A percentile compares a stretch with the other conserved stretches of the same genome.
Conservation (phyloP, 2,329 filamentous ascomycete species). For the Xylaria sp. region DNA sequence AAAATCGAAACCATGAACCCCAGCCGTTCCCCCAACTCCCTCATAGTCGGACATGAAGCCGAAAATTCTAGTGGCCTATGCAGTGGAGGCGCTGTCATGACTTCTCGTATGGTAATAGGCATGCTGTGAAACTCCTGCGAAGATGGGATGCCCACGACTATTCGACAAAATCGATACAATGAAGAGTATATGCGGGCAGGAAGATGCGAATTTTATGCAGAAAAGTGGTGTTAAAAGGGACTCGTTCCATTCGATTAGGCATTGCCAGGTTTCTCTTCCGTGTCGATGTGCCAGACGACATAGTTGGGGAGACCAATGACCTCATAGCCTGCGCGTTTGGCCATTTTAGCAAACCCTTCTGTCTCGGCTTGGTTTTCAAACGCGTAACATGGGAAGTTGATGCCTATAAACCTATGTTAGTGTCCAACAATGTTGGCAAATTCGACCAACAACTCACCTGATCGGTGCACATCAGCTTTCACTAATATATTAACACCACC, state of each 20-base stretch:
- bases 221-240: slow-evolving; percentile 26
- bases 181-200: slow-evolving; percentile 33
- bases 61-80: slow-evolving; percentile 34
- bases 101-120: slow-evolving; percentile 41
- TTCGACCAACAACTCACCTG: slow-evolving; percentile 63
- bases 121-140: slow-evolving; percentile 37
- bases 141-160: slow-evolving; percentile 32
- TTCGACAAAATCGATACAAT: slow-evolving; percentile 34
- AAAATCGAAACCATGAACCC: slow-evolving; percentile 30
- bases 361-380: slow-evolving; percentile 99
- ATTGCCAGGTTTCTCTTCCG: slow-evolving; percentile 91
- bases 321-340: slow-evolving; percentile 90
- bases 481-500: slow-evolving; percentile 97
- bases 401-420: slow-evolving; percentile 61
- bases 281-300: slow-evolving; percentile 98
- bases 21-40: slow-evolving; percentile 37
- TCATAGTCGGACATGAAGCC: slow-evolving; percentile 34
- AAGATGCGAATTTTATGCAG: slow-evolving; percentile 11
- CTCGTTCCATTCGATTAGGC: slow-evolving; percentile 42
- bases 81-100: slow-evolving; percentile 35
- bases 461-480: slow-evolving; percentile 95
- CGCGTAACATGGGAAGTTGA: slow-evolving; percentile 95
- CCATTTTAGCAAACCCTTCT: slow-evolving; percentile 98
- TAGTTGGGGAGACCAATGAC: slow-evolving; percentile 96
- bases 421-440: slow-evolving; percentile 8